Base-by-base conservation (phyloP, 768 basidiomycete species). In the Tephrocybe sp. region DNA sequence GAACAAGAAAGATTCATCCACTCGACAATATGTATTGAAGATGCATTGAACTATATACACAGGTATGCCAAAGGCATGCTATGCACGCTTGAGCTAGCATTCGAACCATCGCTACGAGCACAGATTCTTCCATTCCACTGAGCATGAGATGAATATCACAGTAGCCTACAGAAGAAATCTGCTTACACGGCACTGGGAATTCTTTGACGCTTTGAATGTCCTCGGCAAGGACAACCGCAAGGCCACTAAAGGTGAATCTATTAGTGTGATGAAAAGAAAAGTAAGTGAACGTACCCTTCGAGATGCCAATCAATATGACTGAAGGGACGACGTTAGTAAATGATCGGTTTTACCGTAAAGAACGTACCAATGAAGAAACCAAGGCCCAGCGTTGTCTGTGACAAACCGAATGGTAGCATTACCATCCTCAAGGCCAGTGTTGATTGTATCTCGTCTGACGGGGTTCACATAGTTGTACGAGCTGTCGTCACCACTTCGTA, bases 401-500 rank as follows among this genome's bases (percentile, higher is more conserved):
- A 54, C 48, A 44, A 73, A 74, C 14, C 80, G 68, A 51, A 83
- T 71, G 2, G 73, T 72, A 16, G 73, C 69, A 46, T 69, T 69
- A 51, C 68, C 68, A 4, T 63, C 68, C 8, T 26, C 26, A 26
- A 26, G 26, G 3, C 72, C 74, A 17, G 61, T 62, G 49, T 53
- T 67, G 36, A 71, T 67, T 0, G 68, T 67, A 50, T 72, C 69
- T 12, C 70, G 59, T 7, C 59, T 55, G 19, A 68, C 56, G 44
- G 84, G 84, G 59, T 85, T 76, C 13, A 55, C 33, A 43, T 67
- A 72, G 50, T 75, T 75, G 48, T 71, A 68, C 0, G 36, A 42
- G 5, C 60, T 49, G 33, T 45, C 62, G 3, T 61, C 66, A 0
- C 67, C 68, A 43, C 59, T 71, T 45, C 73, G 63, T 39, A 72